Base-by-base conservation (phyloP, 192 early-diverging fungal genomes). In the Coemansia umbellata region DNA sequence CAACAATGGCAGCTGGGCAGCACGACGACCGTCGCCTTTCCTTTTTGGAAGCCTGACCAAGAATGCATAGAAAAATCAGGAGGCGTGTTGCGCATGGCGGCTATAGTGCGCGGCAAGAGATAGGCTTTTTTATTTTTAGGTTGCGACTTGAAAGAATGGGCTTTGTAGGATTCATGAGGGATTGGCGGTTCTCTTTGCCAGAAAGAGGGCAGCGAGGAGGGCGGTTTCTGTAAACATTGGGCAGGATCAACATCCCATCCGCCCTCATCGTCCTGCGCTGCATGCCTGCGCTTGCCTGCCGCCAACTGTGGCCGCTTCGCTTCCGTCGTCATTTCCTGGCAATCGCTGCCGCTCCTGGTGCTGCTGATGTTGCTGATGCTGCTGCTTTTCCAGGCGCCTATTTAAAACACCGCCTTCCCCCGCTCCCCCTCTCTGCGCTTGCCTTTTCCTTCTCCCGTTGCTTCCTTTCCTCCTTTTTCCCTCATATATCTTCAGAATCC, bases 41-140 rank as follows among this genome's bases (percentile, higher is more conserved):
- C n/a, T n/a, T n/a, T n/a, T n/a, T n/a, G n/a, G n/a, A n/a, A n/a
- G n/a, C n/a, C n/a, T n/a, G n/a, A n/a, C n/a, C n/a, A n/a, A n/a
- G n/a, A n/a, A n/a, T n/a, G n/a, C n/a, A n/a, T n/a, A n/a, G 26
- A 26, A 28, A n/a, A 2, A 15, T 6, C 7, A 6, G 24, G 39
- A 21, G 39, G n/a, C 18, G 5, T 41, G 39, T 21, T 41, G 41
- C 41, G 41, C 21, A 23, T 43, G 9, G 24, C 17, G 43, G 24
- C 43, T 1, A 1, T 39, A n/a, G 43, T 28, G 23, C 2, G 14
- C n/a, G 33, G 9, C 10, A n/a, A 9, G 24, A 45, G 43, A 45
- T 45, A 45, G 43, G 17, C 6, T 45, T 45, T 44, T 45, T 45
- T 45, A 45, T 45, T 45, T 45, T 14, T 45, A 28, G 43, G 24